Percentiles rank a stretch among this genome's conserved stretches.
phyloP scores from a whole-genome alignment of 495 filamentous ascomycete genomes.

The Copromyces sp. region DNA sequence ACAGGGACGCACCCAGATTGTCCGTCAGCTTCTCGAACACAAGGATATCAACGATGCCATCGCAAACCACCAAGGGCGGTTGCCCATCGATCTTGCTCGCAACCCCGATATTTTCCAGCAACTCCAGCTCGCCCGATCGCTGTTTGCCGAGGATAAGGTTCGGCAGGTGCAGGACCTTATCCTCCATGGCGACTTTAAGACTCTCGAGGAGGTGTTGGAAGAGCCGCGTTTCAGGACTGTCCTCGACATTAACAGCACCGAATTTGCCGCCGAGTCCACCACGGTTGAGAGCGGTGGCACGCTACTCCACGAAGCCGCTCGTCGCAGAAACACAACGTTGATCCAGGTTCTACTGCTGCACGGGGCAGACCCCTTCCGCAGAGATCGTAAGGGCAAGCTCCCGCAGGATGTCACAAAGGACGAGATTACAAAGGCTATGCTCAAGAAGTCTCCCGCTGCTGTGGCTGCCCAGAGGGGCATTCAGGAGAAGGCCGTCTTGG shows the following conservation, averaged over 20 bases:
- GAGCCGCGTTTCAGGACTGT: conserved; percentile 75
- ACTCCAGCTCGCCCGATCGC: conserved; percentile 78
- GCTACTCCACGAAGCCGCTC: conserved; percentile 85
- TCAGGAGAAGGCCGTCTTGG: conserved; percentile 91
- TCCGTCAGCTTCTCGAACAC: conserved; percentile 69
- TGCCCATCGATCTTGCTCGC: conserved; percentile 78
- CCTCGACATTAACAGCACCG: conserved; percentile 81
- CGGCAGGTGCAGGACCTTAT: conserved; percentile 73
- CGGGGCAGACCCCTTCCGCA: conserved; percentile 92
- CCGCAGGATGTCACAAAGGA: conserved; percentile 97
- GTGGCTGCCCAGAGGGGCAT: conserved; percentile 90
- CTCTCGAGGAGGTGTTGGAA: conserved; percentile 65
- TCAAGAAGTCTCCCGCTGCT: conserved; percentile 91
- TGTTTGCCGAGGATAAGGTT: conserved; percentile 81
- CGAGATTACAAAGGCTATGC: conserved; percentile 70
- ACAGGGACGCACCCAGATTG: conserved; percentile 68
- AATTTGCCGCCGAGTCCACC: conserved; percentile 70
- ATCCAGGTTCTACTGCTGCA: conserved; percentile 86
- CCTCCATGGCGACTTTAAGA: conserved; percentile 58
- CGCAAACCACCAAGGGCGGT: conserved; percentile 78
- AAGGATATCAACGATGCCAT: conserved; percentile 80
- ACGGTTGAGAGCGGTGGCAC: conserved; percentile 75
- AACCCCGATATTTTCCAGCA: conserved; percentile 93
- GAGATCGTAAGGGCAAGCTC: conserved; percentile 89
- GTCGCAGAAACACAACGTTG: conserved; percentile 70